These are phyloP conservation scores for Lentinula boryana DNA, from an alignment of 768 basidiomycete species.

Conservation along the genomic window DNA sequence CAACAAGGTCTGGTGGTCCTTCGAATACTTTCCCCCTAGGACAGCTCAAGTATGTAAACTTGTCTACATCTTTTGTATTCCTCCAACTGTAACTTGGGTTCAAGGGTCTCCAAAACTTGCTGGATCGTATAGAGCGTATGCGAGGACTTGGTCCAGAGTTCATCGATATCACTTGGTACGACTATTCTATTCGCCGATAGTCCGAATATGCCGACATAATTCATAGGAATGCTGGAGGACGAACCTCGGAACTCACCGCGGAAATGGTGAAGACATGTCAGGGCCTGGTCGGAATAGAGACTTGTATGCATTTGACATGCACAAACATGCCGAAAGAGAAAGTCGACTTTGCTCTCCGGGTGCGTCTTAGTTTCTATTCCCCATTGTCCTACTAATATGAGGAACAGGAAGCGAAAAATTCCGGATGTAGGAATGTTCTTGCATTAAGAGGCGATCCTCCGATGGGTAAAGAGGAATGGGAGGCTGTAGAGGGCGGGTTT, in stretches of 20 bases:
- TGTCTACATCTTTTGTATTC: not conserved
- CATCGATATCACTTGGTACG: conserved; percentile 93
- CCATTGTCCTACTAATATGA: conserved; percentile 5
- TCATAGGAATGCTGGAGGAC: conserved; percentile 89
- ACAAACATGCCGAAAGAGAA: conserved; percentile 98
- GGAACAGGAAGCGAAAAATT: conserved; percentile 75
- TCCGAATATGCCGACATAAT: not conserved
- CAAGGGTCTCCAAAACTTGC: conserved; percentile 89
- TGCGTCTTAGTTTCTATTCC: conserved; percentile 30
- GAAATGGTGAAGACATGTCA: conserved; percentile 96
- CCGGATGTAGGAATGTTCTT: conserved; percentile 89
- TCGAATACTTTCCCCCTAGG: conserved; percentile 96
- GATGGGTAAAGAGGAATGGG: conserved; percentile 84
- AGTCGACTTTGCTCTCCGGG: conserved; percentile 84
- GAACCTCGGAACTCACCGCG: conserved; percentile 90
- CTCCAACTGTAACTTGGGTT: conserved; percentile 1
- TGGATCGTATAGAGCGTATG: conserved; percentile 99
- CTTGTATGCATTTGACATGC: conserved; percentile 98
- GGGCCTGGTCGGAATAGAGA: conserved; percentile 87
- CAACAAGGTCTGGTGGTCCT: conserved; percentile 94
- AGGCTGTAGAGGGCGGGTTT: conserved; percentile 88
- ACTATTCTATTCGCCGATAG: not conserved
- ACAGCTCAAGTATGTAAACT: conserved; percentile 73
- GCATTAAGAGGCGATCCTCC: conserved; percentile 94
- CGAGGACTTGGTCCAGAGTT: conserved; percentile 92